Conservation (phyloP, 306 rosid species). For the Lablab purpureus region DNA sequence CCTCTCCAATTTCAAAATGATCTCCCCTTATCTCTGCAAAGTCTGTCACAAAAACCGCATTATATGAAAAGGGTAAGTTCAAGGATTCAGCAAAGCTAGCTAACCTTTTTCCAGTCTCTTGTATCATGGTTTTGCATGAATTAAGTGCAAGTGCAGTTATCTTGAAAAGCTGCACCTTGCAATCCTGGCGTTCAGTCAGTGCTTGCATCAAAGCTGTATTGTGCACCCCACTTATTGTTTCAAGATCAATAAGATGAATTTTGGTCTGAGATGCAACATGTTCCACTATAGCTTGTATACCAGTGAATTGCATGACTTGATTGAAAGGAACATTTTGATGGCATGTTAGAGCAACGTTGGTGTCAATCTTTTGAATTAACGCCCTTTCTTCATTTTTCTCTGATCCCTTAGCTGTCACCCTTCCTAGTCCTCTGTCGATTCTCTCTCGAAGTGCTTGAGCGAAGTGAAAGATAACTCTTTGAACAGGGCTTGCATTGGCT, state of each 20-base stretch:
- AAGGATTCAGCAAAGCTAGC: conserved; percentile 62
- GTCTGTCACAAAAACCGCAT: conserved; percentile 55
- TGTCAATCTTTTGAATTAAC: conserved; percentile 22
- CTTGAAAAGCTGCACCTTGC: conserved; percentile 54
- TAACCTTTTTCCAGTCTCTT: conserved; percentile 64
- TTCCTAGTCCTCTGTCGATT: conserved; percentile 63
- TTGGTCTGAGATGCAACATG: conserved; percentile 53
- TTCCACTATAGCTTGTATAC: conserved; percentile 70
- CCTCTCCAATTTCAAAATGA: conserved; percentile 54
- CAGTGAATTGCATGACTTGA: conserved; percentile 61
- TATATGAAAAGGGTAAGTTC: conserved; percentile 67
- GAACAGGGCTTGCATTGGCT: conserved; percentile 47
- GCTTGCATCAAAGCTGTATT: conserved; percentile 73
- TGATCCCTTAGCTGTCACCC: not conserved
- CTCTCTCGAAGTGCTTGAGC: conserved; percentile 67
- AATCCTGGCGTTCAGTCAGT: conserved; percentile 54
- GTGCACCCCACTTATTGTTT: conserved; percentile 62
- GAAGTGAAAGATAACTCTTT: conserved; percentile 64
- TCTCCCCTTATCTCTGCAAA: conserved; percentile 57
- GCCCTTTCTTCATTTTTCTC: conserved; percentile 29
- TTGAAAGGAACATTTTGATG: conserved; percentile 63
- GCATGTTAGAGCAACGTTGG: conserved; percentile 28
- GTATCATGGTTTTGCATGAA: conserved; percentile 29
- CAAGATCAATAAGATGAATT: conserved; percentile 73
- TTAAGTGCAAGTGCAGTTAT: conserved; percentile 61